Evolutionary conservation across 148 eudicot species (phyloP).

Genomic region (Arbutus unedo): DNA sequence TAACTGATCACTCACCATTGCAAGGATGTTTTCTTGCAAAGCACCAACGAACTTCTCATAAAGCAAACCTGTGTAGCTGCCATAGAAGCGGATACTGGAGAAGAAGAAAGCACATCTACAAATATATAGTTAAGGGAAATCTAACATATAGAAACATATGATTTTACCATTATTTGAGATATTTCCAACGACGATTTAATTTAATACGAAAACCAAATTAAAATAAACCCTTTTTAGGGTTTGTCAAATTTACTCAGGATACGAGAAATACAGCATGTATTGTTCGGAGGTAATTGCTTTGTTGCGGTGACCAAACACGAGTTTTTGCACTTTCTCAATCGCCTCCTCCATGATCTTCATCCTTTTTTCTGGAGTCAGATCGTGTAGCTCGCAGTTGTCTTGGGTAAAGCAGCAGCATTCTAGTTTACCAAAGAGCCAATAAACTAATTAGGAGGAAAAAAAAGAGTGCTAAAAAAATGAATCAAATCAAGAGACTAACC

Average conservation of each 20-base stretch:
- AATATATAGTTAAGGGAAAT: background rate
- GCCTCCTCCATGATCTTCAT: background rate
- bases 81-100: background rate
- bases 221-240: no score
- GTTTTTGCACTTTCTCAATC: background rate
- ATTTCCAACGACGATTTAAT: background rate
- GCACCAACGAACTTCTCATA: background rate
- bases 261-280: background rate
- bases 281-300: background rate
- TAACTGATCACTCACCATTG: background rate
- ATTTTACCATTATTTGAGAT: background rate
- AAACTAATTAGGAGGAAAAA: background rate
- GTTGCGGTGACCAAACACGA: background rate
- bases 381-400: background rate
- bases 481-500: no score
- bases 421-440: background rate
- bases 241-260: background rate
- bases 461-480: no score
- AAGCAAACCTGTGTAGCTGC: background rate
- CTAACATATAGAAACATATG: background rate
- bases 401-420: background rate
- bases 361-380: background rate
- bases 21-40: background rate
- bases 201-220: no score
- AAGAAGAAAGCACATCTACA: background rate